Evolutionary conservation across 2,329 filamentous ascomycete genomes (phyloP), one percentile per base, ranked within the genome.

Genomic region (Macroventuria anomochaeta): DNA sequence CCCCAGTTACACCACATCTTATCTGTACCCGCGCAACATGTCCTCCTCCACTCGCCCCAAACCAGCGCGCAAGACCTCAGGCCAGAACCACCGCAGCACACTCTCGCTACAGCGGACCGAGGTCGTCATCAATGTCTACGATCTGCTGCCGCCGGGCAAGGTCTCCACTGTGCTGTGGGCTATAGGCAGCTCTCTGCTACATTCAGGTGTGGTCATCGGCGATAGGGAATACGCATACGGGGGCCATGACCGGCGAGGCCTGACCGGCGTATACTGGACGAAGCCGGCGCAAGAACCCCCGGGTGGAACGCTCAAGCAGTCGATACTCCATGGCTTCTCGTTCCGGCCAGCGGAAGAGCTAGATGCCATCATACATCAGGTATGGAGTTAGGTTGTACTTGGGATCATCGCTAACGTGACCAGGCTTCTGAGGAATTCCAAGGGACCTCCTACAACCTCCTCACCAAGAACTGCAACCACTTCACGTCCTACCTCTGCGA

Each of bases 401-500:
- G 13, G 10, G 7, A n/a, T 25, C n/a, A 21, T 32, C 38, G 34
- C 61, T 70, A 53, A 68, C 58, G 7, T n/a, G 10, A 5, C 8
- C 51, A 77, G 71, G 88, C 87, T 11, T 90, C 88, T 1, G 83
- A 88, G 34, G 82, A 87, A 62, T 96, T 95, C 65, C 81, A 86
- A 51, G 91, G 91, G 20, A 86, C 86, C 0, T 83, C 83, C 12
- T 95, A 96, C 75, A 93, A 95, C 67, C 83, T 96, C 12, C 81
- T 96, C 37, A 91, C 87, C 17, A 86, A 86, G 64, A 96, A 96
- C 74, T 96, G 91, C 81, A 96, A 96, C 72, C 91, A 96, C 72
- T 96, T 96, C 72, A 93, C 90, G 2, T 86, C 85, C 17, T 85
- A 88, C 65, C 81, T 96, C 15, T 92, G 89, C 74, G 80, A 88